phyloP scores from a whole-genome alignment of 2,329 filamentous ascomycete genomes.

The Microsporum ferrugineum region DNA sequence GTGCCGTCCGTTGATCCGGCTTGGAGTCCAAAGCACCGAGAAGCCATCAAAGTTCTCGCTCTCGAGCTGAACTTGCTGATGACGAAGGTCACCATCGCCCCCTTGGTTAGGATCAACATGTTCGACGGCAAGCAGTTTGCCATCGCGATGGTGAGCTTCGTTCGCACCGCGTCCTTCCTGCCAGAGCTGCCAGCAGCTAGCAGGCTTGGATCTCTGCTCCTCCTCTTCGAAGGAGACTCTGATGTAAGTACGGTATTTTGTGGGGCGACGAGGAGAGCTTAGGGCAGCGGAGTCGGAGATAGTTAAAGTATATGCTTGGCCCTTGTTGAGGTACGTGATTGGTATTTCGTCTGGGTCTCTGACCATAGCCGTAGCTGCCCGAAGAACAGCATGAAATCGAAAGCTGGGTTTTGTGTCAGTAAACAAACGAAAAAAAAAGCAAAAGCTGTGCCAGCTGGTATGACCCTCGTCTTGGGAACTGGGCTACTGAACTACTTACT shows the following conservation, averaged over 20 bases:
- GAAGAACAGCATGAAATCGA: conserved; percentile 77
- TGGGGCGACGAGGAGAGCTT: conserved; percentile 43
- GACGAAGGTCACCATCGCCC: conserved; percentile 45
- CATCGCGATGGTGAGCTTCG: conserved; percentile 86
- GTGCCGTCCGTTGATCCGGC: conserved; percentile 47
- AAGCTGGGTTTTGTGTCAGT: conserved; percentile 15
- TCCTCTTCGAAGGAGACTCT: conserved; percentile 97
- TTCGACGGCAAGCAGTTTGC: conserved; percentile 83
- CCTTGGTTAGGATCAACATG: conserved; percentile 58
- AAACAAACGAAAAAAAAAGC: neutral
- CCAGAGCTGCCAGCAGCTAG: conserved; percentile 80
- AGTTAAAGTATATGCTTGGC: conserved; percentile 81
- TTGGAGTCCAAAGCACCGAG: conserved; percentile 76
- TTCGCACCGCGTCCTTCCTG: conserved; percentile 94
- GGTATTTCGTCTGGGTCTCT: conserved; percentile 69
- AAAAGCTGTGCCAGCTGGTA: neutral
- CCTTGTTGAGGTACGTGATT: conserved; percentile 96
- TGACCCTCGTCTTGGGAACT: neutral
- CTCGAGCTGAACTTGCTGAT: conserved; percentile 62
- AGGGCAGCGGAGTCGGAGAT: conserved; percentile 64
- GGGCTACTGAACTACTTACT: neutral
- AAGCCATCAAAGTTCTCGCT: conserved; percentile 85
- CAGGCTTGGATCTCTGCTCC: conserved; percentile 73
- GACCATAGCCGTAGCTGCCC: conserved; percentile 93
- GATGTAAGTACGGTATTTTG: conserved; percentile 77